Base-by-base conservation (phyloP, 441 rosid genomes). In the Biscutella laevigata region DNA sequence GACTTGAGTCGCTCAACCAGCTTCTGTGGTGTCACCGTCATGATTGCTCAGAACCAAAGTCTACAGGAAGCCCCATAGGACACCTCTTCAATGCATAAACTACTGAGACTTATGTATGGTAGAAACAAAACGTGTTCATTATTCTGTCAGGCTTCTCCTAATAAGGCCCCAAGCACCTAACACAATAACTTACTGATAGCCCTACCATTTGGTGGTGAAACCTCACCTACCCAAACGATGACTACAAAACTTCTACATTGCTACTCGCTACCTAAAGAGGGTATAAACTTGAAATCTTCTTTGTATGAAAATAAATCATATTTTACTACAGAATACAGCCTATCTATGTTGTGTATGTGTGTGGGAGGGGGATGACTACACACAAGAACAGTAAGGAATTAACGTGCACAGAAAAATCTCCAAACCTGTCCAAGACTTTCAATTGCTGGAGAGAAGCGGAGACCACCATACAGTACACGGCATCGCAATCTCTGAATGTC, bases 1-100 rank as follows among this genome's bases (percentile, higher is more conserved):
- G 74, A 72, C 68, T 88, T 79, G 69, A 88, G 83, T 71, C 89
- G 83, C 74, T 78, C 88, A 73, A 84, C 91, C 79, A 92, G 79
- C 90, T 74, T 86, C 97, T 92, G 98, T 82, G 74, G 79, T 83
- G 71, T 80, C 79, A 88, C 69, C 84, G 73, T 77, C 85, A 90
- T 73, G 84, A 84, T 84, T 75, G 70, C 91, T 84, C 94, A 86
- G 86, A 79, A 79, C 92, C 78, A 55, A 84, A 74, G 78, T 75
- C 86, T 77, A 75, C 88, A 82, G 74, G 79, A 86, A 80, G 81
- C 81, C 95, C 88, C 86, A 54, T 78, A 73, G 86, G 91, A 84
- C 81, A 82, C 80, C 80, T 80, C 88, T 70, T 77, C 72, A 84
- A 80, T 77, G 83, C 77, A 79, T 74, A 66, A 64, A 75, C 66